A percentile compares a stretch with the other conserved stretches of the same genome.
These are phyloP conservation scores for Ustanciosporium gigantosporum DNA, from an alignment of 1,284 basidiomycete genomes.

Conservation along the genomic window DNA sequence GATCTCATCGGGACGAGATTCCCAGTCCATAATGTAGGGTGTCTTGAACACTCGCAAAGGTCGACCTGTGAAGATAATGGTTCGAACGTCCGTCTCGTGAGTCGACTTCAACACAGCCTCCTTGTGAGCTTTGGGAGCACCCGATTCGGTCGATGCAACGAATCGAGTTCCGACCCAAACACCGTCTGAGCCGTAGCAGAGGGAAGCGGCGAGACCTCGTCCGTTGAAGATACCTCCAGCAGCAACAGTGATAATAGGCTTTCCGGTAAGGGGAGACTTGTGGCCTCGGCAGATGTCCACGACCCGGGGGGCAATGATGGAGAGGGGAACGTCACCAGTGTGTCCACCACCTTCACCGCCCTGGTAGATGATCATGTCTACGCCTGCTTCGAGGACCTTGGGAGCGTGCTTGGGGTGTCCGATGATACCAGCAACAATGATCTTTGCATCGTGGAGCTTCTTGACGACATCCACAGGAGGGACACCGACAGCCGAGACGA, in stretches of 20 bases:
- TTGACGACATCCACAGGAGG: conserved; percentile 49
- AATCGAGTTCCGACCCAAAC: conserved; percentile 74
- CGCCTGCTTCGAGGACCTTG: conserved; percentile 50
- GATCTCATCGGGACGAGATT: conserved; percentile 54
- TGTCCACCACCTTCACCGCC: conserved; percentile 56
- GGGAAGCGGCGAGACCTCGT: conserved; percentile 47
- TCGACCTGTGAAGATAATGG: conserved; percentile 67
- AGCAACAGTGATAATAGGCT: conserved; percentile 49
- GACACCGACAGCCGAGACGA: conserved; percentile 55
- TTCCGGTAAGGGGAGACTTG: conserved; percentile 51
- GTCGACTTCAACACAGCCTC: conserved; percentile 52
- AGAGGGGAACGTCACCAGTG: conserved; percentile 53
- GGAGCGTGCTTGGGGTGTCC: conserved; percentile 62
- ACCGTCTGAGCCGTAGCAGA: conserved; percentile 48
- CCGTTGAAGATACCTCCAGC: conserved; percentile 54
- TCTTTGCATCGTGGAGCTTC: conserved; percentile 46
- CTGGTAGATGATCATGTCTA: conserved; percentile 56
- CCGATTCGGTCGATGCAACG: conserved; percentile 67
- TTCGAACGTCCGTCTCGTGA: conserved; percentile 53
- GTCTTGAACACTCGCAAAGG: conserved; percentile 70
- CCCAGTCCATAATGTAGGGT: conserved; percentile 51
- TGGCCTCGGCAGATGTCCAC: conserved; percentile 48
- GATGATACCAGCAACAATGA: conserved; percentile 69
- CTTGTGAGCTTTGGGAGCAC: conserved; percentile 55
- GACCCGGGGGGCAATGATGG: conserved; percentile 47